Base-by-base conservation (phyloP, 495 filamentous ascomycete genomes). In the Hyaloscypha variabilis region DNA sequence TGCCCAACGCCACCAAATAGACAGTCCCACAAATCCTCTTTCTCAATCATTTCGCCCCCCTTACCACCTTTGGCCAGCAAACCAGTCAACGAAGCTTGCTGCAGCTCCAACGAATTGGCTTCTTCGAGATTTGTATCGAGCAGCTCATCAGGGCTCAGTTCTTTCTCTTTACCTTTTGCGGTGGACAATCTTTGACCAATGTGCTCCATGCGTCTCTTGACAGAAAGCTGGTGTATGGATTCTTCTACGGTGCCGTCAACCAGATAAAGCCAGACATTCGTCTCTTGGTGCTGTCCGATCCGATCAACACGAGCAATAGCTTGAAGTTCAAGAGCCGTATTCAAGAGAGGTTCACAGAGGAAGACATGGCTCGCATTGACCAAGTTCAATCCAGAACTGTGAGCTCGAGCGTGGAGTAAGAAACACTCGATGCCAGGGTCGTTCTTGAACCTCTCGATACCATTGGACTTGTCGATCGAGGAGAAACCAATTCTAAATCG, bases 221-320 rank as follows among this genome's bases (percentile, higher is more conserved):
- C 92, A 0, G 91, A 93, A 23, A 97, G 83, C 39, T 93, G 85
- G 72, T 97, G 91, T 52, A 99, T 95, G 0, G 88, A 88, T 73
- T 96, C 87, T 69, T 99, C 94, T 2, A 97, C 92, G 0, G 94
- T 96, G 54, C 89, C 90, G 4, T 89, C 87, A 24, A 96, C 83
- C 2, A 97, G 83, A 74, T 99, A 99, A 75, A 97, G 90, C 90
- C 93, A 99, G 6, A 97, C 94, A 2, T 92, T 96, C 8, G 94
- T 99, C 65, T 88, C 82, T 28, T 90, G 87, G 64, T 87, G 84
- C 75, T 99, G 94, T 0, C 94, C 94, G 61, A 99, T 99, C 42
- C 94, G 85, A 74, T 99, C 92, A 0, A 99, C 93, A 55, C 94
- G 89, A 6, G 93, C 92, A 69, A 97, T 96, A 3, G 93, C 94